Evolutionary conservation across 768 basidiomycete genomes (phyloP), one percentile per base, ranked within the genome.

Genomic region (Guyanaporus albipodus): DNA sequence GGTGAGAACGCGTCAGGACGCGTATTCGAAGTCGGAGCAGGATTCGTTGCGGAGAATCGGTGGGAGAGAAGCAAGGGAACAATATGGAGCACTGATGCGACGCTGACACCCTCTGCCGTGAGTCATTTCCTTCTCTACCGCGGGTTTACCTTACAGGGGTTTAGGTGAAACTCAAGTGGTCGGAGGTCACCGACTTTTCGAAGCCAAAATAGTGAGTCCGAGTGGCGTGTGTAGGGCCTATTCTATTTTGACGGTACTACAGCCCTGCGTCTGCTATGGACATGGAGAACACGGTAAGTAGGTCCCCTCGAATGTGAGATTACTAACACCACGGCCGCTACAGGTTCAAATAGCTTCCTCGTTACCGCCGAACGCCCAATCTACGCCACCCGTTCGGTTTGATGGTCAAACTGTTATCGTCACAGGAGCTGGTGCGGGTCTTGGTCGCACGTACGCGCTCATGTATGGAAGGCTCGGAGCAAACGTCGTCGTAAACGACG

Each of bases 401-500:
- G 87, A 90, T 49, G 87, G 83, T 14, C 85, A 97, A 72, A 95
- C 92, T 10, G 89, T 88, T 49, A 83, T 99, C 57, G 78, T 98
- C 56, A 98, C 96, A 3, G 96, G 95, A 31, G 90, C 93, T 7
- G 95, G 95, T 33, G 91, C 87, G 22, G 96, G 95, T 42, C 82
- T 99, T 24, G 96, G 96, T 15, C 83, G 96, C 23, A 79, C 81
- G 2, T 96, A 98, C 61, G 89, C 96, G 0, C 75, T 86, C 34
- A 89, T 97, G 88, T 98, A 87, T 61, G 89, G 78, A 21, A 82
- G 79, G 44, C 81, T 94, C 8, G 95, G 96, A n/a, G 95, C 92
- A 9, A 96, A 96, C 57, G 89, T 99, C 26, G 88, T 98, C 36
- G 82, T 98, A 34, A 99, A 98, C 63, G 96, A 99, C 59, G 85